Base-by-base conservation (phyloP, 164 flowering plant species). In the Umbilicus rupestris region DNA sequence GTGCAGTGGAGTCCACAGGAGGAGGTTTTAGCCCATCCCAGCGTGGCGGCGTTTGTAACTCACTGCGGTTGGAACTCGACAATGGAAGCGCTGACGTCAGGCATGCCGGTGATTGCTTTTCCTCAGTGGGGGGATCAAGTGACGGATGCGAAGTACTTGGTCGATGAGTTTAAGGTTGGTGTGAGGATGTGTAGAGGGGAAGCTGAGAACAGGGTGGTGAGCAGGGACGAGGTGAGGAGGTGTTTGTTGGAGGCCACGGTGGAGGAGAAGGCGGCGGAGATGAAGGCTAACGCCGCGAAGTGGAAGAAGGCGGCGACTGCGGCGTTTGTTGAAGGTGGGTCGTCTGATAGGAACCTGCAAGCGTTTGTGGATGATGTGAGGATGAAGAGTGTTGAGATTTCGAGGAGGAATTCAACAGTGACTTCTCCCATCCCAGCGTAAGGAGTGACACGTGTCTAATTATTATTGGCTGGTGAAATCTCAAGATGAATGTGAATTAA, bases 291-390 rank as follows among this genome's bases (percentile, higher is more conserved):
- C 22, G 83, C 86, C 0, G 5, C 74, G 70, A 80, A 78, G 74
- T 85, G 86, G 91, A 89, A 83, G 82, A 73, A 58, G 65, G 78
- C 63, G 60, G 90, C 93, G 22, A 79, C 72, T 73, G 80, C 72
- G 31, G 97, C 95, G 4, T 80, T 79, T 58, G 83, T 76, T 5
- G 84, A 76, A 0, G 93, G 93, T 26, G 97, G 97, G 1, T 84
- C 94, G 12, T 89, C 96, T 1, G 79, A 80, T 35, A 65, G 64
- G 71, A 85, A 84, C 49, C 4, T 91, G 11, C 71, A 75, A 20
- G 77, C 50, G 9, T 84, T 91, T 65, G 81, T 86, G 7, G 88
- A 78, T 5, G 87, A 83, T 69, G 68, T 85, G 19, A 73, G 42
- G 71, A 68, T 60, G 57, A 72, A 64, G 66, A 72, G 75, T 55